phyloP scores from a whole-genome alignment of 257 asterid genomes.

The Cinchona pubescens region DNA sequence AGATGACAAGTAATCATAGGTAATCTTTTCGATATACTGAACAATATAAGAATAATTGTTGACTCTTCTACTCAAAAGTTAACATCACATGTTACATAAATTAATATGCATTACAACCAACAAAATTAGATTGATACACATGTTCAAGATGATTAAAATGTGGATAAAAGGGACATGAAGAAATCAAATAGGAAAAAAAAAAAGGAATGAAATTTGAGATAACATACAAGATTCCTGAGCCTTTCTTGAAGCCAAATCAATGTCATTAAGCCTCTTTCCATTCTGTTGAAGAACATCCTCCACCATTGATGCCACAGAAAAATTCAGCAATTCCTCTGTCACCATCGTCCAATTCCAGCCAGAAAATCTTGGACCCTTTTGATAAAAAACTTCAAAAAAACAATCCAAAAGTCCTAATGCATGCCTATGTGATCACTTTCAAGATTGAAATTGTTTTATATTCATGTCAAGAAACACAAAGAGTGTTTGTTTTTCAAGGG shows the following conservation, averaged over 20 bases:
- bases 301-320: conserved; percentile 55
- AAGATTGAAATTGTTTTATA: background rate
- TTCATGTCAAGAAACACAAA: background rate
- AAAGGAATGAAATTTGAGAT: background rate
- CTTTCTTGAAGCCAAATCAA: conserved; percentile 73
- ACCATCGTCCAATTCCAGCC: conserved; percentile 44
- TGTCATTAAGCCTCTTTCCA: conserved; percentile 48
- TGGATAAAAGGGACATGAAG: conserved; percentile 2
- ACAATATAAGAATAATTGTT: too few relatives aligned
- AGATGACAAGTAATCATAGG: too few relatives aligned
- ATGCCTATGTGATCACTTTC: background rate
- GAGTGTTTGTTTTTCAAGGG: background rate
- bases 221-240: conserved; percentile 78
- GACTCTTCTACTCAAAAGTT: too few relatives aligned
- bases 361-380: conserved; percentile 16
- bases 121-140: background rate
- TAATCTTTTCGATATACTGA: too few relatives aligned
- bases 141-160: background rate
- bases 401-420: conserved; percentile 26
- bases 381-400: conserved; percentile 23
- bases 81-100: background rate
- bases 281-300: conserved; percentile 73
- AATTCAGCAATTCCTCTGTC: conserved; percentile 48
- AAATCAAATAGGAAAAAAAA: background rate
- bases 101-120: background rate